Evolutionary conservation across 2,329 filamentous ascomycete species (phyloP).

Genomic region (Neurospora sp.): DNA sequence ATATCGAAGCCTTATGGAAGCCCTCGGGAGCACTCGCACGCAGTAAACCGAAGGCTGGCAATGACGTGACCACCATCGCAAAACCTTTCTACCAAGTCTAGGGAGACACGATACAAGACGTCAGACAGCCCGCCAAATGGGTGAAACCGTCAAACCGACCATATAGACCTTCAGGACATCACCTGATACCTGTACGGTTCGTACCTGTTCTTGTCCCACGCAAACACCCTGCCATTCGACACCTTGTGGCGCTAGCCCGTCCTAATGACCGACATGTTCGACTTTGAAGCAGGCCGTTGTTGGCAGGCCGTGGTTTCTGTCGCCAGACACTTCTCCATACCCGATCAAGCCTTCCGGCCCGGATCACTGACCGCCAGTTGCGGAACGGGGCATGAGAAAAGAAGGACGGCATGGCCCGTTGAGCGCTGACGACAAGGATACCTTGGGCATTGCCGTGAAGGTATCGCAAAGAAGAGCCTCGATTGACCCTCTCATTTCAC

Average conservation of each 20-base stretch:
- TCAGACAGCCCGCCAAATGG: background rate
- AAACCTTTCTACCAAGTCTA: background rate
- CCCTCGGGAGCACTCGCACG: background rate
- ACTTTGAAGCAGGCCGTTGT: slow-evolving; percentile 12
- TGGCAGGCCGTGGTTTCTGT: slow-evolving; percentile 6
- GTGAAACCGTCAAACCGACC: background rate
- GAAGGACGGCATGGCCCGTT: slow-evolving; percentile 4
- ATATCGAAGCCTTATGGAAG: background rate
- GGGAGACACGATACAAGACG: background rate
- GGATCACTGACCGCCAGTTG: slow-evolving; percentile 7
- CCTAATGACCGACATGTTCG: slow-evolving; percentile 9
- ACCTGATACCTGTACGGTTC: slow-evolving; percentile 3
- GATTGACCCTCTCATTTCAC: background rate
- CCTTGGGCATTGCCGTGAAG: slow-evolving; percentile 4
- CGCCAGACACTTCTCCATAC: slow-evolving; percentile 3
- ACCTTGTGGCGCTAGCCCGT: slow-evolving; percentile 6
- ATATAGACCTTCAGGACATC: background rate
- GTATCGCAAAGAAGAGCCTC: background rate
- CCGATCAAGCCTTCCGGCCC: slow-evolving; percentile 10
- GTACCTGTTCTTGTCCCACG: slow-evolving; percentile 1
- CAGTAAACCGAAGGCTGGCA: background rate
- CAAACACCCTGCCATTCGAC: slow-evolving; percentile 1
- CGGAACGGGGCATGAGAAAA: slow-evolving; percentile 3
- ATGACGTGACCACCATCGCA: background rate
- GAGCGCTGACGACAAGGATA: slow-evolving; percentile 3